A percentile compares a stretch with the other conserved stretches of the same genome.
These are phyloP conservation scores for Raphanus hybrid DNA, from an alignment of 441 rosid species.

Conservation along the genomic window DNA sequence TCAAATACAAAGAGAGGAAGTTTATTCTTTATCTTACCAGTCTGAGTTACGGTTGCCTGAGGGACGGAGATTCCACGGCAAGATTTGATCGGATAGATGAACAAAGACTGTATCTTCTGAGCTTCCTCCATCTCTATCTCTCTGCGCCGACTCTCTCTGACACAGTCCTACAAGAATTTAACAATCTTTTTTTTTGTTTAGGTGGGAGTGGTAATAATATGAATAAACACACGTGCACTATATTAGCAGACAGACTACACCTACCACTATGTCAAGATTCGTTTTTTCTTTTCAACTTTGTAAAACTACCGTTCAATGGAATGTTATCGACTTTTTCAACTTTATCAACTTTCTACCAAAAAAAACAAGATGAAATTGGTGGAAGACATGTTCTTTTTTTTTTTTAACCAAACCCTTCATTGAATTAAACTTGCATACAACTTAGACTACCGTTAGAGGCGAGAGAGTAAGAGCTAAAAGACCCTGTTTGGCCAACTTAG, in stretches of 20 bases:
- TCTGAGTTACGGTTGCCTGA: conserved; percentile 70
- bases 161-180: not conserved
- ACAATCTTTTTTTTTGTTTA: not conserved
- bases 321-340: too few relatives aligned
- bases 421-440: too few relatives aligned
- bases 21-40: conserved; percentile 48
- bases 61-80: conserved; percentile 82
- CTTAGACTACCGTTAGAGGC: too few relatives aligned
- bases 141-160: not conserved
- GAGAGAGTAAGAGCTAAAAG: too few relatives aligned
- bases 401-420: too few relatives aligned
- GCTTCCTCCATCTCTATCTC: conserved; percentile 7
- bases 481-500: too few relatives aligned
- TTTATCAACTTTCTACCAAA: too few relatives aligned
- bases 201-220: not conserved
- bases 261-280: too few relatives aligned
- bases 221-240: not conserved
- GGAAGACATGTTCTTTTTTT: too few relatives aligned
- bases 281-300: not conserved
- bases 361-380: too few relatives aligned
- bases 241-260: not conserved
- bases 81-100: conserved; percentile 79
- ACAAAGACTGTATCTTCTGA: conserved; percentile 55
- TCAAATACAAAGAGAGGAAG: not conserved
- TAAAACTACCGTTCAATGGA: not conserved